Evolutionary conservation across 1,284 basidiomycete genomes (phyloP), one percentile per base, ranked within the genome.

Genomic region (Trametes versicolor): DNA sequence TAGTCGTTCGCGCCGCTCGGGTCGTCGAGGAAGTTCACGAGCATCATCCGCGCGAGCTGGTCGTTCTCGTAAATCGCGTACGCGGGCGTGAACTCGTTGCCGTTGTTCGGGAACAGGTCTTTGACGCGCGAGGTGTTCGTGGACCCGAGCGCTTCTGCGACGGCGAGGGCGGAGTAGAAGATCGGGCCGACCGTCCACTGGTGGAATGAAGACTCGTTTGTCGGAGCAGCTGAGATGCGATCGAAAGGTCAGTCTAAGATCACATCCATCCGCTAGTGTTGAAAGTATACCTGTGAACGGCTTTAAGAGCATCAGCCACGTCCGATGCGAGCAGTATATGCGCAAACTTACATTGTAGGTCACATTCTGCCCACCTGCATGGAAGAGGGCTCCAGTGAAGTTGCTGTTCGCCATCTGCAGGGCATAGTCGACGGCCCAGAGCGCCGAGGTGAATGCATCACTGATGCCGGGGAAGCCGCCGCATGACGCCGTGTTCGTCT

Each of bases 401-500:
- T 80, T 81, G 51, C 67, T 70, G 54, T 73, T 76, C 19, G 78
- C 81, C 74, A 82, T 76, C 64, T 74, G 73, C 53, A 74, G 55
- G 23, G 66, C 69, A 47, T 89, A 90, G 71, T 91, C 89, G 51
- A 89, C 66, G 0, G 78, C 86, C 92, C 93, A 94, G 21, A 94
- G 79, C 1, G 90, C 85, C 0, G 86, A 85, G 2, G 85, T 89
- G 71, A 92, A 94, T 25, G 80, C 79, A 67, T 87, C 82, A 60
- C 82, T 83, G 53, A 88, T 70, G 10, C 86, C 85, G 13, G 79
- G 74, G 70, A 87, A 86, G 29, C 86, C 87, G 68, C 84, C 83
- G 73, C 87, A 89, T 37, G 80, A 82, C 2, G 84, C 85, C 0
- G 83, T 83, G 72, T 87, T 88, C 50, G 82, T 86, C 74, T 87